Conservation (phyloP, 345 rosid genomes). For the Rhodamnia rubescens region DNA sequence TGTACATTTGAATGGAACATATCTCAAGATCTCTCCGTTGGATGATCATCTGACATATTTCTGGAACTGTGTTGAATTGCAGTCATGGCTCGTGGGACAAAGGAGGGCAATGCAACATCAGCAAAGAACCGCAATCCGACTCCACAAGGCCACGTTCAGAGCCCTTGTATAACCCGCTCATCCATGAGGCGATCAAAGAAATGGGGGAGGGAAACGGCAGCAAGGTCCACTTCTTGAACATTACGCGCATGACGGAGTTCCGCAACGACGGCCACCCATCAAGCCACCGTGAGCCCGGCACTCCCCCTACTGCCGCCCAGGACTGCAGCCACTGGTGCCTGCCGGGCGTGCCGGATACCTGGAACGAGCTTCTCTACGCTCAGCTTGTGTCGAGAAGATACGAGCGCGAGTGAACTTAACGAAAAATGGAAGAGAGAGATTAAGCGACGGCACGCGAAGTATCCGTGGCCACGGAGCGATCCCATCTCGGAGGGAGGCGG, state of each 20-base stretch:
- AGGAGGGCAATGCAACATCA: slow-evolving; percentile 61
- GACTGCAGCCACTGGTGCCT: slow-evolving; percentile 97
- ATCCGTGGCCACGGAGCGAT: neutral
- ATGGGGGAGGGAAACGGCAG: slow-evolving; percentile 23
- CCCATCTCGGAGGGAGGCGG: neutral
- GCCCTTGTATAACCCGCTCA: slow-evolving; percentile 33
- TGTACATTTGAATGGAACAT: too few relatives aligned
- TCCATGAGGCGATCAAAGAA: slow-evolving; percentile 32
- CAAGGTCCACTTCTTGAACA: slow-evolving; percentile 55
- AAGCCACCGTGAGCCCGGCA: slow-evolving; percentile 52
- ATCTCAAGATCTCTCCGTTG: too few relatives aligned
- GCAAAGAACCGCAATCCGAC: slow-evolving; percentile 42
- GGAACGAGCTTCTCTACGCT: slow-evolving; percentile 82
- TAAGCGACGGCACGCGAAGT: neutral
- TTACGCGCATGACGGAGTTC: slow-evolving; percentile 58
- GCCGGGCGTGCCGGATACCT: slow-evolving; percentile 79
- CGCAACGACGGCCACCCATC: slow-evolving; percentile 81
- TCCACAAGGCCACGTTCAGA: slow-evolving; percentile 33
- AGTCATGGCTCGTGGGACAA: slow-evolving; percentile 72
- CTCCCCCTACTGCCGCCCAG: slow-evolving; percentile 53
- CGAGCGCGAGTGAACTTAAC: slow-evolving; percentile 9
- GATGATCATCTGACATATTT: too few relatives aligned
- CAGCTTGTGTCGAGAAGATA: slow-evolving; percentile 44
- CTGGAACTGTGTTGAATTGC: neutral
- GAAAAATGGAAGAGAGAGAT: neutral